Percentiles rank a stretch among this genome's conserved stretches.
Evolutionary conservation across 441 rosid species (phyloP).

Genomic region (Populus hybrid): DNA sequence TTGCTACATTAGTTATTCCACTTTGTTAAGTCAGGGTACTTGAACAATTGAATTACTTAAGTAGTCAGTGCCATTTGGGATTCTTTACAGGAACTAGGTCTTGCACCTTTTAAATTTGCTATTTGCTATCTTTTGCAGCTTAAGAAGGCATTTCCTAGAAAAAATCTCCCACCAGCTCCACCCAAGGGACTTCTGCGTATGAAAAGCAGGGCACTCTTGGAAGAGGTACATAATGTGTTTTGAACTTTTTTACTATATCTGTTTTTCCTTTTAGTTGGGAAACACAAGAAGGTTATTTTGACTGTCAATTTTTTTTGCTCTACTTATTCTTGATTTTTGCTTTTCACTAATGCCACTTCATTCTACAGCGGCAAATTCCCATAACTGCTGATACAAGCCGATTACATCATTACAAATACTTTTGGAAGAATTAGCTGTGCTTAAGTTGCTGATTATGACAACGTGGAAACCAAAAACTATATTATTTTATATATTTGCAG

Average conservation of each 20-base stretch:
- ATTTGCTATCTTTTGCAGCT: slow-evolving; percentile 52
- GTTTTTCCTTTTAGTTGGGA: not conserved
- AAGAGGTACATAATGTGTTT: slow-evolving; percentile 62
- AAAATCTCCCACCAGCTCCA: slow-evolving; percentile 78
- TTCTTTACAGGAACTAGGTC: slow-evolving; percentile 1
- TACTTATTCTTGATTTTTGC: not conserved
- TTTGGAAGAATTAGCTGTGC: not conserved
- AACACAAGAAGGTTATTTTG: not conserved
- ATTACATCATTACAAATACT: not conserved
- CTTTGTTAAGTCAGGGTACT: not conserved
- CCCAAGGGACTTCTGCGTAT: slow-evolving; percentile 81
- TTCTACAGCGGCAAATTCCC: not conserved
- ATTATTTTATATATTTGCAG: not conserved
- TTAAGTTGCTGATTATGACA: not conserved
- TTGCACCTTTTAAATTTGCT: not conserved
- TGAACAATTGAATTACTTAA: not conserved
- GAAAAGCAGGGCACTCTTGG: slow-evolving; percentile 80
- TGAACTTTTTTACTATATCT: not conserved
- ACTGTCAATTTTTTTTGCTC: not conserved
- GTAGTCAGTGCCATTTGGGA: not conserved
- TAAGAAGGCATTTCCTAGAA: slow-evolving; percentile 66
- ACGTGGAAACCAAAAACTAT: not conserved
- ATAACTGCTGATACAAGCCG: not conserved
- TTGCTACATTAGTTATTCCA: not conserved
- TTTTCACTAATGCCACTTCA: not conserved